phyloP scores from a whole-genome alignment of 2,329 filamentous ascomycete species.

The Nothophaeocryptopus gaeumannii region DNA sequence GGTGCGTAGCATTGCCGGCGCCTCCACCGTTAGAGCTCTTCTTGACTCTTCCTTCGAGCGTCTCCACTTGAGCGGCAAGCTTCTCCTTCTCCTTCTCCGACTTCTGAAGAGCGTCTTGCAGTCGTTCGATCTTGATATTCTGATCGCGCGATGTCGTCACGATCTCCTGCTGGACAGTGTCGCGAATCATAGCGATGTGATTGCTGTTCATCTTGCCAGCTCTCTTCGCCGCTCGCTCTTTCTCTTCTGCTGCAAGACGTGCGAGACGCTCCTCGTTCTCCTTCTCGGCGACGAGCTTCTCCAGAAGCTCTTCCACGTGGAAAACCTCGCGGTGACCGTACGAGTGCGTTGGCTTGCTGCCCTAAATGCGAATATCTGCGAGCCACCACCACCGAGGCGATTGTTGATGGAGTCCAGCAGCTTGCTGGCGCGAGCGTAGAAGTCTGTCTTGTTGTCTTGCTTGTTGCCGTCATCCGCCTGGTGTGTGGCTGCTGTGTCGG shows the following conservation, averaged over 20 bases:
- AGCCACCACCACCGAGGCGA: not conserved
- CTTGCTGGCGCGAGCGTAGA: no score
- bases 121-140: not conserved
- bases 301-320: no score
- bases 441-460: no score
- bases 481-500: no score
- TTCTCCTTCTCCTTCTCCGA: not conserved
- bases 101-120: not conserved
- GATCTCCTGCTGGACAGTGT: not conserved
- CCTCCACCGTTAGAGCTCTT: not conserved
- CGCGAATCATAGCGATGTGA: not conserved
- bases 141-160: not conserved
- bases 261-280: no score
- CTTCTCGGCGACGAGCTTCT: no score
- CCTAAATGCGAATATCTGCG: not conserved
- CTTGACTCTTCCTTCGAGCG: not conserved
- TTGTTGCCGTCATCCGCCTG: no score
- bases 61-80: not conserved
- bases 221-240: no score
- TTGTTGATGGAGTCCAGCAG: not conserved
- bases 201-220: no score
- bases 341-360: not conserved
- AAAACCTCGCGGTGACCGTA: not conserved
- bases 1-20: no score
- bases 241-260: no score